Base-by-base conservation (phyloP, 495 filamentous ascomycete genomes). In the Xylaria castorea region DNA sequence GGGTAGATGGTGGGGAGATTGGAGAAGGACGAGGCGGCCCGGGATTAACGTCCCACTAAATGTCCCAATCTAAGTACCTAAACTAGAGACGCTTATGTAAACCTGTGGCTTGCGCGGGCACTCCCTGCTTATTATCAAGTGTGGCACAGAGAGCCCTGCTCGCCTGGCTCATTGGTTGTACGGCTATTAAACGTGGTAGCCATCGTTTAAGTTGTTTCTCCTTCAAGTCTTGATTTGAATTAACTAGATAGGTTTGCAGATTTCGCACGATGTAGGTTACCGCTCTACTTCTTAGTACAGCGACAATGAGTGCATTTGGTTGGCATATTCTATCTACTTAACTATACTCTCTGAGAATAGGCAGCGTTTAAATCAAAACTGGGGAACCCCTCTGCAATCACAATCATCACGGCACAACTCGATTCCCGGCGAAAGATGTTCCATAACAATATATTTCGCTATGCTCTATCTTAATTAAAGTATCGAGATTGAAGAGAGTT, bases 11-110 rank as follows among this genome's bases (percentile, higher is more conserved):
- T 57, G 53, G 53, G 53, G 53, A 51, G 48, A 51, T 51, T 25
- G 48, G 48, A 11, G 48, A 30, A 57, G 27, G 53, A 55, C 53
- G 50, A 27, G 50, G 50, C 50, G 50, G 50, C 22, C 50, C 22
- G 22, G 50, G 50, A 53, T 53, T 5, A 53, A 53, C 22, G 50
- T 53, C 50, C 50, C 50, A 53, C 50, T 51, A 50, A 38, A n/a
- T n/a, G n/a, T n/a, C n/a, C n/a, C n/a, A n/a, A n/a, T n/a, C n/a
- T n/a, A n/a, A n/a, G n/a, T n/a, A n/a, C n/a, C n/a, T n/a, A n/a
- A n/a, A 48, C 44, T 48, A 44, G 1, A 11, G 14, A 16, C 12
- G 42, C 14, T 44, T 44, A 44, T 44, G 42, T 44, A 48, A 44
- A 12, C 12, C 12, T 44, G 42, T 44, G 42, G 42, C 42, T 44